phyloP scores from a whole-genome alignment of 805 yeast genomes.

The Suhomyces faveliae region DNA sequence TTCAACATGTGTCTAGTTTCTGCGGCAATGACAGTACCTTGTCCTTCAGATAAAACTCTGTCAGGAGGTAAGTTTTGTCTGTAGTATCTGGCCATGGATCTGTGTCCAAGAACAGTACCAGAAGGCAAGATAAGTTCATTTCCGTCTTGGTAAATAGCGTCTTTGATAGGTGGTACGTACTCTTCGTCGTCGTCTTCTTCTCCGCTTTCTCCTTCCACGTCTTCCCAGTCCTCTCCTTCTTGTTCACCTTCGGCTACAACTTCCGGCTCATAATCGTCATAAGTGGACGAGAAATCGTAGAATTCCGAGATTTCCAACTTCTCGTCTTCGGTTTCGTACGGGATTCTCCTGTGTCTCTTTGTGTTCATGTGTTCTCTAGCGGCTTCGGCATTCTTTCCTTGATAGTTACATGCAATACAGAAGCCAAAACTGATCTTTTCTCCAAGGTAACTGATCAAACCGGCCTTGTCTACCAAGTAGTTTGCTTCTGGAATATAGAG shows the following conservation, averaged over 20 bases:
- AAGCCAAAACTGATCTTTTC: conserved; percentile 81
- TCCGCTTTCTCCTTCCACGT: conserved; percentile 38
- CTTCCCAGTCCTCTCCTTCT: conserved; percentile 22
- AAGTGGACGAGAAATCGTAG: conserved; percentile 78
- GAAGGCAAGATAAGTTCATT: conserved; percentile 42
- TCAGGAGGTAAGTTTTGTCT: conserved; percentile 46
- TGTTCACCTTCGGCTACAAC: conserved; percentile 19
- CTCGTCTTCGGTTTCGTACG: conserved; percentile 81
- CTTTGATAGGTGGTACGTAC: conserved; percentile 24
- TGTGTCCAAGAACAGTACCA: conserved; percentile 44
- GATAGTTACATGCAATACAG: conserved; percentile 78
- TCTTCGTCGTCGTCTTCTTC: conserved; percentile 24
- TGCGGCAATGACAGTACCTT: conserved; percentile 48
- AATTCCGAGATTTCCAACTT: conserved; percentile 72
- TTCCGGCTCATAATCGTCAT: conserved; percentile 27
- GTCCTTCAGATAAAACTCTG: conserved; percentile 44
- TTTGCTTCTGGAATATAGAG: conserved; percentile 81
- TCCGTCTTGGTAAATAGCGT: conserved; percentile 35
- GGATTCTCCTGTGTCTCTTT: conserved; percentile 85
- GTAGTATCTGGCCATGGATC: conserved; percentile 42
- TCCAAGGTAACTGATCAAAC: conserved; percentile 71
- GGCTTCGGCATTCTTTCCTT: conserved; percentile 82
- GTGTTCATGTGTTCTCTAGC: conserved; percentile 84
- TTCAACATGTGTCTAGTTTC: conserved; percentile 51
- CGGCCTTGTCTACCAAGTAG: conserved; percentile 65